Evolutionary conservation across 2,329 filamentous ascomycete genomes (phyloP).

Genomic region (Cercospora janseana): DNA sequence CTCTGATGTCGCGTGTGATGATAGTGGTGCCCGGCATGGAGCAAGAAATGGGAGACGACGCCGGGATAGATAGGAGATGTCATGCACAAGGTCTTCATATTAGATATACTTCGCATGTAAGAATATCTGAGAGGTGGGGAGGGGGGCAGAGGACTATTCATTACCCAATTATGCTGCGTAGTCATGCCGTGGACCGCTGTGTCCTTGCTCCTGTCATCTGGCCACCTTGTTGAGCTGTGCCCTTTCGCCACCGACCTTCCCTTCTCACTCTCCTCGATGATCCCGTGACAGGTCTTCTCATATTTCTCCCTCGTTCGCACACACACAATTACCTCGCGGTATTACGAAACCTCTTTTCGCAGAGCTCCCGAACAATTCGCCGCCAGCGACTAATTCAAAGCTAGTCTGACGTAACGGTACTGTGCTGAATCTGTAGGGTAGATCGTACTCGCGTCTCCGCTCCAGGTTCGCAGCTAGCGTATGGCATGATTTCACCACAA

Average conservation of each 20-base stretch:
- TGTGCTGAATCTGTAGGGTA: too few species aligned
- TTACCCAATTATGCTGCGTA: slow-evolving; percentile 1
- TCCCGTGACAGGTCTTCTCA: too few species aligned
- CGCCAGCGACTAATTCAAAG: neutral
- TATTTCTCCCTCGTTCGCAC: neutral
- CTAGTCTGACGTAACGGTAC: too few species aligned
- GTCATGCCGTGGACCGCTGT: neutral
- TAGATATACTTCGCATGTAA: too few species aligned
- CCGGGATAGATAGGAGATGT: too few species aligned
- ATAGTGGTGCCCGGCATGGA: too few species aligned
- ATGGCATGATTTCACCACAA: too few species aligned
- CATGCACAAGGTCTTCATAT: too few species aligned
- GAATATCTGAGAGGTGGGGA: neutral
- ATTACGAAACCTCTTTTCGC: neutral
- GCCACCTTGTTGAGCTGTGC: neutral
- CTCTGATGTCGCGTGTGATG: too few species aligned
- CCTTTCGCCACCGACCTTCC: neutral
- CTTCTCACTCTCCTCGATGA: neutral
- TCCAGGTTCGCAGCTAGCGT: too few species aligned
- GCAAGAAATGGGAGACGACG: too few species aligned
- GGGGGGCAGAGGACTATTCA: neutral
- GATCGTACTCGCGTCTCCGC: too few species aligned
- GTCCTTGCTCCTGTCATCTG: neutral
- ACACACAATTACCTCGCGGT: neutral
- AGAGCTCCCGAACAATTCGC: neutral